Evolutionary conservation across 1,139 yeast species (phyloP).

Genomic region (Zygoascus meyerae): DNA sequence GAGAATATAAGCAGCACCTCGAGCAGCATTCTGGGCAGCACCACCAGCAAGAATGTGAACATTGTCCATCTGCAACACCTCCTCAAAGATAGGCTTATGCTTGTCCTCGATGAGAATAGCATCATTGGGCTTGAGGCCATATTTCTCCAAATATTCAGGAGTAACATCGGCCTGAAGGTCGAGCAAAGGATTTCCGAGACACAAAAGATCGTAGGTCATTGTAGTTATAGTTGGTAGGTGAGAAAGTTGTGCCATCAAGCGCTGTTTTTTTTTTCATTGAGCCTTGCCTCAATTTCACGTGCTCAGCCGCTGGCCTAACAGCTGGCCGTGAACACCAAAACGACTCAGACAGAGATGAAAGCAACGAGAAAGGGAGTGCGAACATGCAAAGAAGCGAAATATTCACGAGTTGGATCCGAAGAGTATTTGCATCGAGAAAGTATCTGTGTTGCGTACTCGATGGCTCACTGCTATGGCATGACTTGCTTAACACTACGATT

Average conservation of each 20-base stretch:
- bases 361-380: background rate
- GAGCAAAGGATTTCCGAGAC: slow-evolving; percentile 74
- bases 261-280: background rate
- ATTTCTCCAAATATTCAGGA: slow-evolving; percentile 64
- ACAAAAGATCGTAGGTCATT: slow-evolving; percentile 37
- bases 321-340: background rate
- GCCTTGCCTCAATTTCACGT: slow-evolving; percentile 2
- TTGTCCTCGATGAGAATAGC: slow-evolving; percentile 88
- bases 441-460: no score
- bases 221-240: background rate
- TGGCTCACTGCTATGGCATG: no score
- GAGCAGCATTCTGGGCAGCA: slow-evolving; percentile 98
- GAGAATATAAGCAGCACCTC: slow-evolving; percentile 93
- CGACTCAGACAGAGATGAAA: background rate
- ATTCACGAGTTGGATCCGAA: no score
- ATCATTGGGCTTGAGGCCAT: slow-evolving; percentile 82
- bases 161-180: slow-evolving; percentile 76
- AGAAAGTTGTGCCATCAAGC: background rate
- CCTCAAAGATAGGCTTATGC: slow-evolving; percentile 78
- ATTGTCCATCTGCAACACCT: slow-evolving; percentile 55
- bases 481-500: no score
- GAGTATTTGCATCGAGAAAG: no score
- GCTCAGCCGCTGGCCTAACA: background rate
- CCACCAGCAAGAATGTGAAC: slow-evolving; percentile 92
- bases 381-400: no score